Base-by-base conservation (phyloP, 2,329 filamentous ascomycete species). In the Claviceps monticola region DNA sequence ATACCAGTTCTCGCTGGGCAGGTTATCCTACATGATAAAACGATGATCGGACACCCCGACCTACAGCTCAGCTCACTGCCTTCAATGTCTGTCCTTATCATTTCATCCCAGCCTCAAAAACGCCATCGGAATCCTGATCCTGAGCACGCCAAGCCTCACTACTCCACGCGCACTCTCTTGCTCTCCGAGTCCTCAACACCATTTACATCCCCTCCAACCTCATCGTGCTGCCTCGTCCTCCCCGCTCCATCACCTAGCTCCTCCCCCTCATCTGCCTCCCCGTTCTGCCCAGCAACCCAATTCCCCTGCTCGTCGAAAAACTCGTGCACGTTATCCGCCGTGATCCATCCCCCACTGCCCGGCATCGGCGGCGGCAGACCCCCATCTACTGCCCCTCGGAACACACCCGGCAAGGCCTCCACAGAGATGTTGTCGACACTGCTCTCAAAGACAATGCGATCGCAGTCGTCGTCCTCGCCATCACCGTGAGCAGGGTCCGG, bases 241-340 rank as follows among this genome's bases (percentile, higher is more conserved):
- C 82, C 82, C 1, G 79, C 82, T 8, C 83, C 82, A 52, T 82
- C 81, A 45, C 83, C 83, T 19, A 84, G 69, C 51, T 73, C 78
- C 26, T 68, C 68, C 2, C 63, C 73, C 42, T 59, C 72, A 8
- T 62, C n/a, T 8, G 42, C 11, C 21, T 13, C 68, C 6, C 62
- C 68, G 2, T 62, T 69, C 9, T 62, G 60, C 1, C 62, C 65
- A 0, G 71, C 78, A 56, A 86, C 84, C 78, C 84, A 91, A 62
- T 91, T 89, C 2, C 88, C 88, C 8, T 89, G 77, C 55, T 78
- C 82, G 59, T 93, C 86, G 66, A 93, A 86, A 62, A 82, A 95
- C 58, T 95, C 79, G 56, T 84, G 74, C 64, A 95, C 83, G 60
- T 96, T 97, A 52, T 95, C 91, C 8, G 87, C 86, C 16, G 91